Percentiles rank a stretch among this genome's conserved stretches.
Evolutionary conservation across 805 yeast genomes (phyloP).

Genomic region (Wickerhamiella bombiphila): DNA sequence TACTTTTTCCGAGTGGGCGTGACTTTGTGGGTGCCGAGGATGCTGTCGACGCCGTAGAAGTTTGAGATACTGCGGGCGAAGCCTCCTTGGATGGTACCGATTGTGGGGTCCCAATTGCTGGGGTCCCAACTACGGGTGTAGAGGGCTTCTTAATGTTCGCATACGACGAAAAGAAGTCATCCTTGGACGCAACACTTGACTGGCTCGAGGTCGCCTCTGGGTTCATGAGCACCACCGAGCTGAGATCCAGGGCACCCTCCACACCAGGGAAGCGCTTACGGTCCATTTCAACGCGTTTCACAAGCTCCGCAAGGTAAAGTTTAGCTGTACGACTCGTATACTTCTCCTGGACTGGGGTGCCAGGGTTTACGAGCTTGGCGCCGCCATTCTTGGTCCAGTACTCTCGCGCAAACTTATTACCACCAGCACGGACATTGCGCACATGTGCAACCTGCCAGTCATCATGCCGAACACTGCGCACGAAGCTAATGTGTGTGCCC

Average conservation of each 20-base stretch:
- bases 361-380: conserved; percentile 43
- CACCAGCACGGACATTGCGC: conserved; percentile 87
- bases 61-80: not conserved
- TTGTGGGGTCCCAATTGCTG: conserved; percentile 2
- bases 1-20: conserved; percentile 11
- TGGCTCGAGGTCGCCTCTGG: conserved; percentile 10
- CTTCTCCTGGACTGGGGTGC: conserved; percentile 54
- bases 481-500: conserved; percentile 94
- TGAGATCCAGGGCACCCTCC: conserved; percentile 47
- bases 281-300: conserved; percentile 52
- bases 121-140: conserved; percentile 8
- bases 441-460: conserved; percentile 87
- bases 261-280: conserved; percentile 52
- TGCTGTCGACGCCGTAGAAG: conserved; percentile 1
- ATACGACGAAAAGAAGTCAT: conserved; percentile 88
- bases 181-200: conserved; percentile 25
- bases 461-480: conserved; percentile 80
- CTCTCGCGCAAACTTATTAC: conserved; percentile 75
- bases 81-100: not conserved
- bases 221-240: conserved; percentile 19
- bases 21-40: conserved; percentile 5
- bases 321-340: conserved; percentile 71
- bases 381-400: conserved; percentile 80
- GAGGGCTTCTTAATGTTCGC: conserved; percentile 30
- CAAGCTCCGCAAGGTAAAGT: conserved; percentile 67